Conservation (phyloP, 2,329 filamentous ascomycete genomes). For the Neofusicoccum kwambonambiense region DNA sequence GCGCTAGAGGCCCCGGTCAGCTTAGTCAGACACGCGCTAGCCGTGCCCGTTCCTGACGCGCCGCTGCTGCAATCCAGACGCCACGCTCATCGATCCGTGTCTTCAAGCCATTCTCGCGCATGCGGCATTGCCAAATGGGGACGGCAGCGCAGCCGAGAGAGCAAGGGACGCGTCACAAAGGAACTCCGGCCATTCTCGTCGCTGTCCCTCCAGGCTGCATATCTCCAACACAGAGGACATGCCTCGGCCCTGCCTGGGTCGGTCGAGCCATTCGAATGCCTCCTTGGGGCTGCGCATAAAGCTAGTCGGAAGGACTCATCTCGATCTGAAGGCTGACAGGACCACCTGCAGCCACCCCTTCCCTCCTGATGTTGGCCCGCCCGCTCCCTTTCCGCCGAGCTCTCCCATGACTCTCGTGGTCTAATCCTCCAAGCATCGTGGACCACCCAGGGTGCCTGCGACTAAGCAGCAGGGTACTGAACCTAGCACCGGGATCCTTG, state of each 20-base stretch:
- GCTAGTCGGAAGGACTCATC: neutral
- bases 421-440: neutral
- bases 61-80: neutral
- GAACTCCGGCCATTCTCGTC: neutral
- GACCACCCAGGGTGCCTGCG: neutral
- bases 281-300: neutral
- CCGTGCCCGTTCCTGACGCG: neutral
- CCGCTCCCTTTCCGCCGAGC: too few relatives aligned
- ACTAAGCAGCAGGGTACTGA: neutral
- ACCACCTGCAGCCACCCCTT: neutral
- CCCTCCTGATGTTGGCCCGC: too few relatives aligned
- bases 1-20: neutral
- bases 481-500: neutral
- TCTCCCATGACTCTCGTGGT: too few relatives aligned
- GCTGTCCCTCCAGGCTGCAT: neutral
- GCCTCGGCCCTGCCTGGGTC: neutral
- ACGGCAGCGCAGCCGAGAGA: neutral
- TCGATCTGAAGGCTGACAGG: neutral
- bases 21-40: slow-evolving; percentile 1
- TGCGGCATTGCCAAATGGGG: neutral
- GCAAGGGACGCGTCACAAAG: neutral
- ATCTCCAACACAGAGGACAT: neutral
- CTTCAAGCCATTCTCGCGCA: neutral
- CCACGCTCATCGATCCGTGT: neutral
- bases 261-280: neutral